Conservation (phyloP, 257 asterid genomes). For the Verbena officinalis region DNA sequence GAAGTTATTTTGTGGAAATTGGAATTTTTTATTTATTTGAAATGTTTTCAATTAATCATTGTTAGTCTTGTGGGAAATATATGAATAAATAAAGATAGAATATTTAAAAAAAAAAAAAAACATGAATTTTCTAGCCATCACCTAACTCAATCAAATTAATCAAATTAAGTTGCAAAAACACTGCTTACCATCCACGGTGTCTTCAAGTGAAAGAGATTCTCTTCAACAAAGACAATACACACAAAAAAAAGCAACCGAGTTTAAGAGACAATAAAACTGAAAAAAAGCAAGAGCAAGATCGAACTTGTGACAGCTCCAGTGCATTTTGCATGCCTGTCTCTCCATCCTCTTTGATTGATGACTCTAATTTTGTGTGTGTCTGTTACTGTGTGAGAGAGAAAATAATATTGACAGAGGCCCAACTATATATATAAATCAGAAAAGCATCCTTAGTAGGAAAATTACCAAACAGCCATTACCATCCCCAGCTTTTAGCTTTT, state of each 20-base stretch:
- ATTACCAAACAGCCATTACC: conserved; percentile 41
- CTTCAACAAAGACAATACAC: conserved; percentile 11
- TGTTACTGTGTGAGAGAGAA: conserved; percentile 24
- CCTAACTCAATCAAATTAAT: too few relatives aligned
- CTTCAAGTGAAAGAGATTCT: conserved; percentile 34
- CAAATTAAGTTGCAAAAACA: conserved; percentile 19
- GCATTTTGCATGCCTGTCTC: conserved; percentile 73
- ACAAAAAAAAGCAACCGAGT: conserved; percentile 27
- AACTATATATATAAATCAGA: conserved; percentile 28
- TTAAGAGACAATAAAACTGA: conserved; percentile 30
- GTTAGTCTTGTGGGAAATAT: too few relatives aligned
- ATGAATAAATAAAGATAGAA: not conserved
- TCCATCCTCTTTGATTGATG: conserved; percentile 22
- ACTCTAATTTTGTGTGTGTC: conserved; percentile 21
- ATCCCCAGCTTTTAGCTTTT: conserved; percentile 20
- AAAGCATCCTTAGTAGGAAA: conserved; percentile 29
- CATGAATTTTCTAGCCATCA: conserved; percentile 1
- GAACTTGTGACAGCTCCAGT: conserved; percentile 41
- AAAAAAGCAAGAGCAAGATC: conserved; percentile 35
- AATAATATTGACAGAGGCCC: too few relatives aligned
- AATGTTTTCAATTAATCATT: too few relatives aligned
- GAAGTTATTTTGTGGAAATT: not conserved
- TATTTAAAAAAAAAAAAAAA: not conserved
- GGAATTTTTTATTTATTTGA: not conserved
- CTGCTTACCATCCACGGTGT: conserved; percentile 38